phyloP scores from a whole-genome alignment of 23 red algal genomes.

The Gracilaria domingensis region DNA sequence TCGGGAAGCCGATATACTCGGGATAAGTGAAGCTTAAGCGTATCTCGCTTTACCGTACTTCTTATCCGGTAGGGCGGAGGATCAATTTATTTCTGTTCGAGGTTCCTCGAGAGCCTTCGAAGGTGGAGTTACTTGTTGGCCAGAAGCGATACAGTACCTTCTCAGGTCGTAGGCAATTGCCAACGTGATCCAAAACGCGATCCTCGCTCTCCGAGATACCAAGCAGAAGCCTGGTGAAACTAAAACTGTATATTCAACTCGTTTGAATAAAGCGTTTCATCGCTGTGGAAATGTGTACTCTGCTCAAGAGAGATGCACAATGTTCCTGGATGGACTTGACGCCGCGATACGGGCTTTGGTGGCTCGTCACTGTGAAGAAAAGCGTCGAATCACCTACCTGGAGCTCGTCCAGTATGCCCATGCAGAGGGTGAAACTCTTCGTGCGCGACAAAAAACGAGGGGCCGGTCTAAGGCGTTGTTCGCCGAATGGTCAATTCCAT shows the following conservation, averaged over 20 bases:
- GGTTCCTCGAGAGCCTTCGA: slow-evolving; percentile 13
- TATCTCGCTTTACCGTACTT: slow-evolving; percentile 12
- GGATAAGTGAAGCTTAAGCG: slow-evolving; percentile 23
- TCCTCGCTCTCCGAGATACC: neutral
- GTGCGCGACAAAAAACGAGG: neutral
- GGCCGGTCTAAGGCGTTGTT: neutral
- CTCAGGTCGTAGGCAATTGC: slow-evolving; percentile 23
- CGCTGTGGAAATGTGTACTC: slow-evolving; percentile 48
- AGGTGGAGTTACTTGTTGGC: slow-evolving; percentile 53
- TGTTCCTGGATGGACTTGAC: slow-evolving; percentile 46
- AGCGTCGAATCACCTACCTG: neutral
- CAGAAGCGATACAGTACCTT: slow-evolving; percentile 53
- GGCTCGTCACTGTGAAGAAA: slow-evolving; percentile 6
- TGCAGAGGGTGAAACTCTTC: slow-evolving; percentile 24
- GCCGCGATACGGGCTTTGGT: neutral
- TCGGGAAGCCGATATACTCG: slow-evolving; percentile 9
- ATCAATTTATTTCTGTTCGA: slow-evolving; percentile 20
- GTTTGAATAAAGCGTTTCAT: slow-evolving; percentile 22
- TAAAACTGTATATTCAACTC: slow-evolving; percentile 29
- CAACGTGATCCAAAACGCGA: neutral
- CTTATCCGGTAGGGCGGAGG: neutral
- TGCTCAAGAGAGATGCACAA: neutral
- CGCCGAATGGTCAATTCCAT: neutral
- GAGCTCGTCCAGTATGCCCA: slow-evolving; percentile 25
- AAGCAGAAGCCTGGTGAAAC: slow-evolving; percentile 26